phyloP scores from a whole-genome alignment of 495 filamentous ascomycete genomes.

The Neurospora tetraspora region DNA sequence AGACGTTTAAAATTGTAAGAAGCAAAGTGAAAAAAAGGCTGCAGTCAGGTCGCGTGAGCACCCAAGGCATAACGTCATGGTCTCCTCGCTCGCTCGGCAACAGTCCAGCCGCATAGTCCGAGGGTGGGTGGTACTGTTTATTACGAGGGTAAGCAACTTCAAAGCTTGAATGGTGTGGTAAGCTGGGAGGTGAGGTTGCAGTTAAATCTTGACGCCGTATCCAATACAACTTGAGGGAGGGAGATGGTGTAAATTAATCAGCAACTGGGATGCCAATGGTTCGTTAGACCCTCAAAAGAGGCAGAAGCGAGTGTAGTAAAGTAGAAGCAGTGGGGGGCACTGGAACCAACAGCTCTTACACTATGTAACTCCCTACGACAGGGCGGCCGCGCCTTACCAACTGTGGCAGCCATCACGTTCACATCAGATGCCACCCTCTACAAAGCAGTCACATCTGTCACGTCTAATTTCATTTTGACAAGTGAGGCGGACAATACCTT shows the following conservation, averaged over 20 bases:
- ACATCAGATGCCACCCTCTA: not conserved
- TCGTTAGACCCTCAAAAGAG: not conserved
- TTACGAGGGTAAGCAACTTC: not conserved
- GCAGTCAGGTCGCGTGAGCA: not conserved
- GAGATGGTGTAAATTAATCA: not conserved
- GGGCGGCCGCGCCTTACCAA: not conserved
- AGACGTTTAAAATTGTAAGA: not conserved
- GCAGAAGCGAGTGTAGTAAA: not conserved
- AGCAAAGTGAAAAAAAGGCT: not conserved
- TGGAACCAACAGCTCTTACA: not conserved
- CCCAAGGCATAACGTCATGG: not conserved
- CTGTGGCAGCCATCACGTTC: not conserved
- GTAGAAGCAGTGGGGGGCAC: not conserved
- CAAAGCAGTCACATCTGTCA: not conserved
- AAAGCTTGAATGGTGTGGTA: not conserved
- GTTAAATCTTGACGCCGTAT: not conserved
- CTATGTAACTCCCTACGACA: not conserved
- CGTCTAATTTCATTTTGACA: not conserved
- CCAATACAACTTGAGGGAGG: too few relatives aligned
- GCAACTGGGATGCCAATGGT: not conserved
- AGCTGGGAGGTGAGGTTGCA: not conserved
- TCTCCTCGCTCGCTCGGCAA: not conserved
- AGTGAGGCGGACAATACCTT: not conserved
- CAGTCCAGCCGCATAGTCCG: not conserved
- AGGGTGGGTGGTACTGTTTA: not conserved